These are phyloP conservation scores for Microdochium bolleyi DNA, from an alignment of 2,329 filamentous ascomycete species.

Conservation along the genomic window DNA sequence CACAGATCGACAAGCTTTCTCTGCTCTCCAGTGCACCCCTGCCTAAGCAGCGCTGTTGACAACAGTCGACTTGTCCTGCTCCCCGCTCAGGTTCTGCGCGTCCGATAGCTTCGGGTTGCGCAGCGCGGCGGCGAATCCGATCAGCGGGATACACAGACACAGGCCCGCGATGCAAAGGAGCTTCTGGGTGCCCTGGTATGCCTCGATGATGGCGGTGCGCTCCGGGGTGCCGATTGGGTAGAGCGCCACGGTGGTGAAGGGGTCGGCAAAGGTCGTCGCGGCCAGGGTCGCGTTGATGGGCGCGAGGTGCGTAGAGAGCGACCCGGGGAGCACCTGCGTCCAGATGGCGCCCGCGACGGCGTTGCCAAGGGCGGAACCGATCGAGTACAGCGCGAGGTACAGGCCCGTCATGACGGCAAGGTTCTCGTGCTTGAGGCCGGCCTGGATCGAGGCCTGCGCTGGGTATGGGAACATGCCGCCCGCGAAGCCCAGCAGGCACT, in stretches of 20 bases:
- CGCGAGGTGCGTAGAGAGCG: conserved; percentile 27
- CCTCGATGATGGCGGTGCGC: conserved; percentile 30
- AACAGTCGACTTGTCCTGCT: neutral
- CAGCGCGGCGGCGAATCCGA: neutral
- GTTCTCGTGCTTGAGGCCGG: conserved; percentile 36
- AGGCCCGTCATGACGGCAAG: conserved; percentile 57
- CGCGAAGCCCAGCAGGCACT: conserved; percentile 54
- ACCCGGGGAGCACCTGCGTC: conserved; percentile 45
- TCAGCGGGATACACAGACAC: conserved; percentile 23
- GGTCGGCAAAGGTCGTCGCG: conserved; percentile 21
- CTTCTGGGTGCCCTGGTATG: conserved; percentile 38
- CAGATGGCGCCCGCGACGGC: conserved; percentile 55
- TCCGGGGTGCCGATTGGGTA: conserved; percentile 34
- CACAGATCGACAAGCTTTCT: neutral
- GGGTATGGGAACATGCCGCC: conserved; percentile 54
- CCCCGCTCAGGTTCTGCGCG: neutral
- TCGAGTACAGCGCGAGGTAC: conserved; percentile 55
- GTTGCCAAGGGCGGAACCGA: conserved; percentile 53
- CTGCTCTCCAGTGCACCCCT: neutral
- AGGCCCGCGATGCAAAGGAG: conserved; percentile 39
- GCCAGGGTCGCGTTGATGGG: conserved; percentile 24
- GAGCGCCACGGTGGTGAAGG: conserved; percentile 21
- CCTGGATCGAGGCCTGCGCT: conserved; percentile 35
- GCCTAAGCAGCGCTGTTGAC: no score
- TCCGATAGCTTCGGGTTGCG: neutral